Base-by-base conservation (phyloP, 2,329 filamentous ascomycete species). In the Xylariaceae sp. region DNA sequence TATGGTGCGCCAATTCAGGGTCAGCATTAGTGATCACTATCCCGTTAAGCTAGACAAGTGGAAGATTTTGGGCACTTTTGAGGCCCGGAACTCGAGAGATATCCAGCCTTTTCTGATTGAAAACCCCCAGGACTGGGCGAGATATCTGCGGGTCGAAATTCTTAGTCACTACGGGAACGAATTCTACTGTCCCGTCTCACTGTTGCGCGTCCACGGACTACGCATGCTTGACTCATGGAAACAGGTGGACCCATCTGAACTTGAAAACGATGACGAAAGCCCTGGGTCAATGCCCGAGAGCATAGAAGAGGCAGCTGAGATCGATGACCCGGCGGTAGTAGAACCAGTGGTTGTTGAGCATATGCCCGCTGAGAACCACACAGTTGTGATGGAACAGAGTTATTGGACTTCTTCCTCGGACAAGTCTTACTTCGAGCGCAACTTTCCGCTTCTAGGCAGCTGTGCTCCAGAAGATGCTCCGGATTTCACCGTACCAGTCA, bases 211-310 rank as follows among this genome's bases (percentile, higher is more conserved):
- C 4, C 94, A 99, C 72, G 94, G 94, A 6, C 96, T 93, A 0
- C 94, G 96, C 77, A 89, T 99, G 86, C 84, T 97, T 64, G 92
- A 99, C 69, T 92, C 93, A 51, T 91, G 89, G 76, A 91, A 93
- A 68, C 89, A 96, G 50, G 87, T 89, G 51, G 91, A 95, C 60
- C 77, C 80, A 33, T 60, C 80, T 13, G 82, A 83, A 50, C 82
- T 86, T n/a, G 84, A 88, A 13, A 82, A 84, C 15, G 77, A 83
- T 36, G 77, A 80, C 37, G 73, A 76, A 54, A 67, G 10, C 46
- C 62, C 35, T n/a, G 61, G 60, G 52, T 40, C 60, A 9, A 62
- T 64, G 40, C 55, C 67, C 21, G 71, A 76, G 50, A 64, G 64
- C 23, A 60, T 66, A 3, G 67, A 71, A n/a, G 68, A 73, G 35